These are phyloP conservation scores for Moesziomyces sp. DNA, from an alignment of 1,284 basidiomycete genomes.

Conservation along the genomic window DNA sequence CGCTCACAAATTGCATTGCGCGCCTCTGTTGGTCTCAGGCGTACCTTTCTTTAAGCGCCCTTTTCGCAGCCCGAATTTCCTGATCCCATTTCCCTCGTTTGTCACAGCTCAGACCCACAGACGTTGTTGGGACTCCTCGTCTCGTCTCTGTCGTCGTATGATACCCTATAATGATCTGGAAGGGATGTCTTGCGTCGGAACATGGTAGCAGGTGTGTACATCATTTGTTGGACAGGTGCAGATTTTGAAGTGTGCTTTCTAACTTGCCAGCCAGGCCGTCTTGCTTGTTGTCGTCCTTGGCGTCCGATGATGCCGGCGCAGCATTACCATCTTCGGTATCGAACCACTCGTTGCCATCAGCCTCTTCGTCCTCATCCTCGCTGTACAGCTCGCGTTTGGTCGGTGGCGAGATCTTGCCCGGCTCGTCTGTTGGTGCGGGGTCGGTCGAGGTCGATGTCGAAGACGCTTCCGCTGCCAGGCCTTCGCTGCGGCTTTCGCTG, in stretches of 20 bases:
- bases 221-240: neutral
- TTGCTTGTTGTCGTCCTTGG: constrained; percentile 7
- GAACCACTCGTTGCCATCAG: constrained; percentile 24
- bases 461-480: constrained; percentile 10
- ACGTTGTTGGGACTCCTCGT: too few relatives aligned
- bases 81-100: too few relatives aligned
- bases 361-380: constrained; percentile 36
- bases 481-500: constrained; percentile 22
- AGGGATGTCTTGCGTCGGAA: too few relatives aligned
- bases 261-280: constrained; percentile 30
- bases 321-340: constrained; percentile 38
- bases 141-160: too few relatives aligned
- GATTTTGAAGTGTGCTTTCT: constrained; percentile 3
- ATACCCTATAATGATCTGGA: too few relatives aligned
- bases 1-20: neutral
- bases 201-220: too few relatives aligned
- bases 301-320: neutral
- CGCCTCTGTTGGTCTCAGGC: neutral
- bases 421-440: constrained; percentile 9
- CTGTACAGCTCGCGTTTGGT: constrained; percentile 52
- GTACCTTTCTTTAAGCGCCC: too few relatives aligned
- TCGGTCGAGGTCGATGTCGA: constrained; percentile 2
- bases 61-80: neutral
- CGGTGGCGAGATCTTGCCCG: constrained; percentile 40
- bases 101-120: too few relatives aligned